Evolutionary conservation across 129 eudicot genomes (phyloP).

Genomic region (Chrysanthemum makinoi): DNA sequence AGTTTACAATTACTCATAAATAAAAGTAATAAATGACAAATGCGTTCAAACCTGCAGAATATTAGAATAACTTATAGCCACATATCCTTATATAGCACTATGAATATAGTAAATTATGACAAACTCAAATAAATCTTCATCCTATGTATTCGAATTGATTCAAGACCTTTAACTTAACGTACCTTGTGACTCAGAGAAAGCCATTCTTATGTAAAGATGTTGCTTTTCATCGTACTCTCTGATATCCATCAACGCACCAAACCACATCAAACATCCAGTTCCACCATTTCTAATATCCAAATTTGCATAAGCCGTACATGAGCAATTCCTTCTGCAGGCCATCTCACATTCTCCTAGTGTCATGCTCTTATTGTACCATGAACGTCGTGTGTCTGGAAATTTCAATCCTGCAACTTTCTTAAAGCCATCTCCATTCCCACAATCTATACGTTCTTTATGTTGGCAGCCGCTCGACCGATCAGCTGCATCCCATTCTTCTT

Average conservation of each 20-base stretch:
- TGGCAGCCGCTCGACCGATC: constrained; percentile 63
- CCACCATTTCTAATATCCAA: constrained; percentile 24
- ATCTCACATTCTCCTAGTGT: constrained; percentile 25
- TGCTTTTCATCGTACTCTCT: constrained; percentile 10
- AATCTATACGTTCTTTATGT: constrained; percentile 22
- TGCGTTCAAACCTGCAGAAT: too few relatives aligned
- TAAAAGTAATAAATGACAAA: too few relatives aligned
- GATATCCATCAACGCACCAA: constrained; percentile 30
- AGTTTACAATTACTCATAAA: too few relatives aligned
- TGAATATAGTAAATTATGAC: too few relatives aligned
- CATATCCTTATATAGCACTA: too few relatives aligned
- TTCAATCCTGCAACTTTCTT: constrained; percentile 15
- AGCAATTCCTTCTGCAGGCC: constrained; percentile 41
- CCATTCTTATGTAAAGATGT: constrained; percentile 21
- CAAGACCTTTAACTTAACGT: neutral
- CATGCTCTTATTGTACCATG: constrained; percentile 29
- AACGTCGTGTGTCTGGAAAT: constrained; percentile 31
- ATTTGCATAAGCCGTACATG: constrained; percentile 46
- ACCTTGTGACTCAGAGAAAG: constrained; percentile 22
- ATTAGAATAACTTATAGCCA: too few relatives aligned
- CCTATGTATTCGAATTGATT: too few relatives aligned
- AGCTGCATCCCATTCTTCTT: constrained; percentile 22
- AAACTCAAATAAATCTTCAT: too few relatives aligned
- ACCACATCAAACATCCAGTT: constrained; percentile 58
- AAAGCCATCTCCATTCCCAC: constrained; percentile 32